Base-by-base conservation (phyloP, 2,329 filamentous ascomycete species). In the Alternaria sp. region DNA sequence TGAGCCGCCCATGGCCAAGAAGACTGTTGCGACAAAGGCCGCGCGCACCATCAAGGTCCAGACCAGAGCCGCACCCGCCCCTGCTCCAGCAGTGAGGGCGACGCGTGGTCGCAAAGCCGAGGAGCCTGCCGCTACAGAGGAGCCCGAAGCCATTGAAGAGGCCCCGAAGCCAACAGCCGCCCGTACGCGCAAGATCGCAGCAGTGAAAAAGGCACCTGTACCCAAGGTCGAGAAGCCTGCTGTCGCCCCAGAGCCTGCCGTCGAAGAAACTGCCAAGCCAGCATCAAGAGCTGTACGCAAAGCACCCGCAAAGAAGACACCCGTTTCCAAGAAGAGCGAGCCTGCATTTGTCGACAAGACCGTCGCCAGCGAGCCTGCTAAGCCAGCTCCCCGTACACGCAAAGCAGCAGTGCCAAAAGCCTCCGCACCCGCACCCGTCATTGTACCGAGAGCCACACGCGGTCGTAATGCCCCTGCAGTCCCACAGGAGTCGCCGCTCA, bases 401-500 rank as follows among this genome's bases (percentile, higher is more conserved):
- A 74, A 71, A 58, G 64, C 68, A 53, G 53, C 64, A 46, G 60
- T 57, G 49, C 61, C 65, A 10, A 68, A 70, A 43, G 65, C 61
- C 9, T 20, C 59, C 8, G 47, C 64, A 28, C 61, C 63, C 28
- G 60, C 62, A 47, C 65, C 66, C 20, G 60, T 60, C 20, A 61
- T 65, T 37, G 58, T 68, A 10, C 61, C 60, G 43, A 70, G 70
- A 50, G 60, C 69, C 21, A 73, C 70, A 41, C 71, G 74, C 41
- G 72, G 64, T 11, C 72, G 69, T 58, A 68, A 67, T 64, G 67
- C 57, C 41, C 64, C 68, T 18, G 59, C 57, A 20, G 53, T 63
- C 5, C 53, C 68, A 46, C 64, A 68, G 53, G 67, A 71, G 8
- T 76, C 73, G n/a, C 74, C 74, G 26, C 72, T 71, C 26, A 71